Evolutionary conservation across 2,329 filamentous ascomycete species (phyloP), one percentile per base, ranked within the genome.

Genomic region (Lachnellula willkommii): DNA sequence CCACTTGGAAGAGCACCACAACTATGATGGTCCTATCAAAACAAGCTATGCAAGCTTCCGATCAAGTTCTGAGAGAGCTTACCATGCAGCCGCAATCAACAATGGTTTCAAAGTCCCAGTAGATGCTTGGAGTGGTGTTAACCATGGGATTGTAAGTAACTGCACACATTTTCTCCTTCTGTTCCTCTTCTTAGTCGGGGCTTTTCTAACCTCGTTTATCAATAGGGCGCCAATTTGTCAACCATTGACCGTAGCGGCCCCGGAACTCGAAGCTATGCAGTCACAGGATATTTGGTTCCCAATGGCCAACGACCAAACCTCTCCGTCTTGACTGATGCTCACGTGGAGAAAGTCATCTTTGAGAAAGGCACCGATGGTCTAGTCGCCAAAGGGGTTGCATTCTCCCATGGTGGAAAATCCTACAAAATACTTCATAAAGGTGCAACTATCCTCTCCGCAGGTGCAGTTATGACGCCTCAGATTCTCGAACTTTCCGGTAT

Each of bases 241-340:
- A 55, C 48, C 1, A 58, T 58, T 49, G 56, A 58, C 43, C 50
- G 59, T 32, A 54, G 50, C 28, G 24, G 36, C 9, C 52, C 46
- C 17, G 57, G 53, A 22, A 63, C 61, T 39, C 53, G 61, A 43
- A 63, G 61, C 52, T 63, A 63, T 53, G 36, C 65, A 3, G 54
- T 58, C 1, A 60, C 64, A 1, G 64, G 65, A 14, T 64, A 64
- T 52, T 49, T 56, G 9, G 42, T 61, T 2, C 63, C 60, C 3
- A 60, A 55, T 48, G 53, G 50, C 24, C 14, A 37, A 5, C 52
- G 63, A 17, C 40, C 52, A 32, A 95, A 95, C 75, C 72, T 95
- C 69, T 92, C 88, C 43, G 79, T 95, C 57, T 77, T 95, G 56
- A 94, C 89, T 67, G 86, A 94, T 68, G 87, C 90, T 15, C 92